Percentiles rank a stretch among this genome's conserved stretches.
These are phyloP conservation scores for Guadua angustifolia DNA, from an alignment of 176 grass and related monocot species.

Conservation along the genomic window DNA sequence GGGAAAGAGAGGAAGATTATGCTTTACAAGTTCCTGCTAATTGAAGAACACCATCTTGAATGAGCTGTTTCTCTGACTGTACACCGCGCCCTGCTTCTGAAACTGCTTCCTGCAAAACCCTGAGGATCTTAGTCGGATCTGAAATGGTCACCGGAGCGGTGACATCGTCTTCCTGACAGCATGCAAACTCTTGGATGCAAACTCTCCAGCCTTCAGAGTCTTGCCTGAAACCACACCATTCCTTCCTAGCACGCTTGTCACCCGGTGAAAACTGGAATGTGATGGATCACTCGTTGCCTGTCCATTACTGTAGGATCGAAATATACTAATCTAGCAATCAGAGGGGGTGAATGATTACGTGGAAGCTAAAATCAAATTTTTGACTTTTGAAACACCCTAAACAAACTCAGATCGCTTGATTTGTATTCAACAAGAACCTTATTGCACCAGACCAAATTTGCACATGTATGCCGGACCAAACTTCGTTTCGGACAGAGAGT, in stretches of 20 bases:
- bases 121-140: conserved; percentile 47
- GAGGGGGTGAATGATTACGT: no score
- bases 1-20: not conserved
- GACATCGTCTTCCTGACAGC: not conserved
- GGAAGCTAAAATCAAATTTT: no score
- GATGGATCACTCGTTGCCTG: conserved; percentile 36
- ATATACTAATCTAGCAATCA: no score
- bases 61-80: conserved; percentile 45
- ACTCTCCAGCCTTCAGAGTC: not conserved
- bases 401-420: no score
- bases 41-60: conserved; percentile 53
- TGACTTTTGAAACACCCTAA: no score
- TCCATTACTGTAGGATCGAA: no score
- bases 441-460: no score
- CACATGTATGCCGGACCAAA: no score
- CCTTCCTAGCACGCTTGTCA: conserved; percentile 44
- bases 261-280: conserved; percentile 50
- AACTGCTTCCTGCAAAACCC: conserved; percentile 55
- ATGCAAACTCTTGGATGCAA: not conserved
- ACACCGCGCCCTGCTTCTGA: conserved; percentile 42
- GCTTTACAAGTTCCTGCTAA: conserved; percentile 35
- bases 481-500: no score
- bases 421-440: no score
- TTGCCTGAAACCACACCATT: conserved; percentile 20
- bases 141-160: conserved; percentile 12